Conservation (phyloP, 2,329 filamentous ascomycete genomes). For the Endothia cerciana region DNA sequence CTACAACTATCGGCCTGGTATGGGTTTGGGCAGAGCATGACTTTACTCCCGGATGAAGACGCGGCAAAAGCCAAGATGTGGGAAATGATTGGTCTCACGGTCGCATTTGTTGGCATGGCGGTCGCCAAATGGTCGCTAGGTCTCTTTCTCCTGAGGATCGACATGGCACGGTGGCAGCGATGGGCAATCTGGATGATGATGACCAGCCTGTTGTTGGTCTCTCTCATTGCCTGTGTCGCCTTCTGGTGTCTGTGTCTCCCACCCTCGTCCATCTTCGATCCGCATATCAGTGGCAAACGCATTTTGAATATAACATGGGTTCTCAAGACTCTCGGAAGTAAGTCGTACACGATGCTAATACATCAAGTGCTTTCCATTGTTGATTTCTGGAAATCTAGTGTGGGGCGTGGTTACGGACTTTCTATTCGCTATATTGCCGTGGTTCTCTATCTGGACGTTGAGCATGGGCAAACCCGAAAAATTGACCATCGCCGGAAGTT, state of each 20-base stretch:
- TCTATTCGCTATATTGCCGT: slow-evolving; percentile 42
- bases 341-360: not conserved
- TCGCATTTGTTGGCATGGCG: slow-evolving; percentile 25
- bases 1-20: slow-evolving; percentile 21
- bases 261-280: slow-evolving; percentile 1
- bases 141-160: slow-evolving; percentile 30
- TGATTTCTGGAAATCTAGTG: not conserved
- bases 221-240: not conserved
- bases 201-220: slow-evolving; percentile 1
- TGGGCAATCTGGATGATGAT: slow-evolving; percentile 11
- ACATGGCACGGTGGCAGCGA: slow-evolving; percentile 17
- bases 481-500: slow-evolving; percentile 42
- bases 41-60: not conserved
- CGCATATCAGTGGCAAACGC: not conserved
- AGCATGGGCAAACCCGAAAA: slow-evolving; percentile 48
- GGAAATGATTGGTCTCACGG: slow-evolving; percentile 25
- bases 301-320: slow-evolving; percentile 4
- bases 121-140: slow-evolving; percentile 29
- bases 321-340: not conserved
- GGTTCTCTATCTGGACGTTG: slow-evolving; percentile 45
- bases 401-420: slow-evolving; percentile 38
- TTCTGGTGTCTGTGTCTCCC: slow-evolving; percentile 20
- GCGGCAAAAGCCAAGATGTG: slow-evolving; percentile 21
- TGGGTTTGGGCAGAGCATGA: slow-evolving; percentile 24
- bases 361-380: not conserved